A percentile compares a stretch with the other conserved stretches of the same genome.
phyloP scores from a whole-genome alignment of 495 filamentous ascomycete species.

The Jackrogersella multiformis region DNA sequence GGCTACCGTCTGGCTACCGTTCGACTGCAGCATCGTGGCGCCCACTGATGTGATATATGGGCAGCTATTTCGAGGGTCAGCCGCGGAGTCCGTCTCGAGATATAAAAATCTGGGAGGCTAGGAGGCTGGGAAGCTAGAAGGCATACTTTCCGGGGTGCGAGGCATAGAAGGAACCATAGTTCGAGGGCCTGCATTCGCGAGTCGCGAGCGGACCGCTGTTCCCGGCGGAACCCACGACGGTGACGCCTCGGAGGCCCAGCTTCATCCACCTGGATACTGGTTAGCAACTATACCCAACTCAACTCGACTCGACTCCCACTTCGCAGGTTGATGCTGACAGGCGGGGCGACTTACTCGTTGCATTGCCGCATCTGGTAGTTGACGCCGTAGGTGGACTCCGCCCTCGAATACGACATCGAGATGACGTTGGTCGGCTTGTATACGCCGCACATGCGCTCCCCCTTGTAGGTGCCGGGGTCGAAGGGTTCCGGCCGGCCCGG shows the following conservation, averaged over 20 bases:
- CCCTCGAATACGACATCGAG: slow-evolving; percentile 46
- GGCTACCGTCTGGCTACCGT: background rate
- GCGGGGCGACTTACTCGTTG: background rate
- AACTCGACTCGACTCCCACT: background rate
- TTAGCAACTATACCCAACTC: background rate
- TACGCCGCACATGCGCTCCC: slow-evolving; percentile 65
- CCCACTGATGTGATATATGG: slow-evolving; percentile 1
- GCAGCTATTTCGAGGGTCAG: background rate
- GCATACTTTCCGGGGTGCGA: background rate
- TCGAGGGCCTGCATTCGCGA: background rate
- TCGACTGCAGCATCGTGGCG: background rate
- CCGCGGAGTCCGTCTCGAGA: background rate
- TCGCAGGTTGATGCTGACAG: background rate
- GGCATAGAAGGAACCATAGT: background rate
- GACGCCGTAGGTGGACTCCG: slow-evolving; percentile 28
- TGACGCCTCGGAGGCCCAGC: background rate
- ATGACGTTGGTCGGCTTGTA: slow-evolving; percentile 48
- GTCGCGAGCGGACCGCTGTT: background rate
- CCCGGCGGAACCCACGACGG: background rate
- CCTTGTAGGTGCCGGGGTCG: slow-evolving; percentile 62
- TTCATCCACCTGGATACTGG: background rate
- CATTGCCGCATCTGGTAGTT: background rate
- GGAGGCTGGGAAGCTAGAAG: too few species aligned
- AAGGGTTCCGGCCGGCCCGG: slow-evolving; percentile 13
- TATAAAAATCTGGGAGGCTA: background rate